These are phyloP conservation scores for Turnera subulata DNA, from an alignment of 345 rosid species.

Conservation along the genomic window DNA sequence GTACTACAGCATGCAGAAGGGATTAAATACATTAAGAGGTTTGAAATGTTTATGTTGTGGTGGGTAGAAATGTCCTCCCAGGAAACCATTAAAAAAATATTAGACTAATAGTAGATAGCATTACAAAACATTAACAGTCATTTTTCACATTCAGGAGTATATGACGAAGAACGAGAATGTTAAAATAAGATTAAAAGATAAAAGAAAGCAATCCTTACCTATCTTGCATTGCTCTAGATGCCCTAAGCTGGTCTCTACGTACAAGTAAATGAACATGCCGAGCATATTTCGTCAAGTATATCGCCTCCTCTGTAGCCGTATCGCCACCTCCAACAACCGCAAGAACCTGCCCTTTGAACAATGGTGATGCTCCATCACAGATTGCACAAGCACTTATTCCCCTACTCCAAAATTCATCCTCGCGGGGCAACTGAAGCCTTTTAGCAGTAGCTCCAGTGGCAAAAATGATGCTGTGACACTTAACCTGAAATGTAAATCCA, in stretches of 20 bases:
- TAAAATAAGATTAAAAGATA: background rate
- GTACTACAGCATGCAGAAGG: background rate
- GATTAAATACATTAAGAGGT: background rate
- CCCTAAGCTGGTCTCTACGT: conserved; percentile 78
- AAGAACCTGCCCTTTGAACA: conserved; percentile 91
- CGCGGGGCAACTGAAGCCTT: conserved; percentile 77
- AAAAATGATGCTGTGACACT: conserved; percentile 69
- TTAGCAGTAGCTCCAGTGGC: conserved; percentile 97
- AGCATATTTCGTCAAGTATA: conserved; percentile 91
- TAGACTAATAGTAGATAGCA: no score
- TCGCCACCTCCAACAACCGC: conserved; percentile 99
- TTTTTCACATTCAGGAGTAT: background rate
- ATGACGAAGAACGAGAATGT: background rate
- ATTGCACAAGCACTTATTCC: conserved; percentile 99
- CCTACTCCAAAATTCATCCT: conserved; percentile 97
- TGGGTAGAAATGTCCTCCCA: no score
- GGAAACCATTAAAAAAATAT: no score
- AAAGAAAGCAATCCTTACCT: conserved; percentile 47
- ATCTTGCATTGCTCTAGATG: conserved; percentile 99
- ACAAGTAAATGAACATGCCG: conserved; percentile 97
- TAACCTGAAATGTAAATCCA: conserved; percentile 48
- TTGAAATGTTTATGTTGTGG: background rate
- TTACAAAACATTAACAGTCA: no score
- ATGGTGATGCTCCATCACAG: conserved; percentile 97
- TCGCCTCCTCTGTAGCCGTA: conserved; percentile 96